These are phyloP conservation scores for Boletellus ananas DNA, from an alignment of 768 basidiomycete species.

Conservation along the genomic window DNA sequence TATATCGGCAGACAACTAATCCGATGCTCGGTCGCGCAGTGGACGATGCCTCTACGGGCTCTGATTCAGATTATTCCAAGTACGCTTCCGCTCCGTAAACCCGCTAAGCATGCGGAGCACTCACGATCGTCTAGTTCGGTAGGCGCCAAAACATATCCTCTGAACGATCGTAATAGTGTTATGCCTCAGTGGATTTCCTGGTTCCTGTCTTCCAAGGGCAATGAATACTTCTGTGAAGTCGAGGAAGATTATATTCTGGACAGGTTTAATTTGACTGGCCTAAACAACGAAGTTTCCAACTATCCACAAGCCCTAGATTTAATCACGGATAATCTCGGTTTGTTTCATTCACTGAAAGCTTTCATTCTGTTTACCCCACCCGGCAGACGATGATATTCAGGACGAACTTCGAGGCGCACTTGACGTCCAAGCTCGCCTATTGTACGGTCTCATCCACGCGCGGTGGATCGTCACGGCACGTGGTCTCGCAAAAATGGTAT, in stretches of 20 bases:
- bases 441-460: constrained; percentile 96
- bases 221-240: constrained; percentile 99
- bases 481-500: constrained; percentile 92
- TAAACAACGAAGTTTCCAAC: constrained; percentile 94
- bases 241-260: constrained; percentile 99
- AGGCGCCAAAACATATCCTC: constrained; percentile 16
- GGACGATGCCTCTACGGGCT: constrained; percentile 87
- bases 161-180: constrained; percentile 13
- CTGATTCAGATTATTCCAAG: constrained; percentile 87
- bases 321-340: constrained; percentile 93
- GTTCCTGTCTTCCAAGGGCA: constrained; percentile 96
- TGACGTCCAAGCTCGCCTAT: constrained; percentile 87
- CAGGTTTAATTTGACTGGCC: constrained; percentile 95
- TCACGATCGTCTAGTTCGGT: constrained; percentile 26
- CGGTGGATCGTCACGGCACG: constrained; percentile 95
- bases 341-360: constrained; percentile 23
- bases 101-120: not conserved
- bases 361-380: not conserved
- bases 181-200: constrained; percentile 86
- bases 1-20: constrained; percentile 19
- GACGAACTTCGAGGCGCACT: constrained; percentile 90
- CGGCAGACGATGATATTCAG: constrained; percentile 85
- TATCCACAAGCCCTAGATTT: constrained; percentile 92
- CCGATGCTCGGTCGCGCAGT: constrained; percentile 47
- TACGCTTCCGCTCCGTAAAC: not conserved